phyloP scores from a whole-genome alignment of 2,329 filamentous ascomycete species.

The Metarhizium humberi region DNA sequence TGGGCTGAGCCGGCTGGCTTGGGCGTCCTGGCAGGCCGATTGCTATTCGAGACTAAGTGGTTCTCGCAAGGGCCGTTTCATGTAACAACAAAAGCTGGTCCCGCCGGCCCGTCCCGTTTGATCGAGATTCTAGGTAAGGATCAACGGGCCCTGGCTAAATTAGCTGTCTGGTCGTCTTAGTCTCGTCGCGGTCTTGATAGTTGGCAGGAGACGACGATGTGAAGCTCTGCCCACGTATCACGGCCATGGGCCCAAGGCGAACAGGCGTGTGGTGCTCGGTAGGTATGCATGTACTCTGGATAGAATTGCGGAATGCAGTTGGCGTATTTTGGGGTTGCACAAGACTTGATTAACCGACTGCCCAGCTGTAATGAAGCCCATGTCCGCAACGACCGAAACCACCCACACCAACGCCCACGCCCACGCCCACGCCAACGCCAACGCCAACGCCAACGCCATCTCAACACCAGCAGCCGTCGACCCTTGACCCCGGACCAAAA shows the following conservation, averaged over 20 bases:
- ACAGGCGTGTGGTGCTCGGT: not conserved
- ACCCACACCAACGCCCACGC: not conserved
- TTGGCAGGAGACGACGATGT: not conserved
- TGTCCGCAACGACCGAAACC: too few relatives aligned
- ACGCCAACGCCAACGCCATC: not conserved
- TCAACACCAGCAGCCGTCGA: not conserved
- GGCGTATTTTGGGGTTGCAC: not conserved
- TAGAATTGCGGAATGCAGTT: not conserved
- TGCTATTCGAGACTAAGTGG: not conserved
- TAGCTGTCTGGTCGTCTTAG: not conserved
- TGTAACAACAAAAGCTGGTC: not conserved
- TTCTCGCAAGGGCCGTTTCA: slow-evolving; percentile 4
- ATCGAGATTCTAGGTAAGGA: slow-evolving; percentile 3
- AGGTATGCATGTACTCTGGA: not conserved
- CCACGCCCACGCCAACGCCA: not conserved
- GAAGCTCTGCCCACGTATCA: not conserved
- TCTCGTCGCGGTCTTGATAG: not conserved
- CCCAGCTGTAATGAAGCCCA: not conserved
- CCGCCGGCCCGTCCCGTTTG: slow-evolving; percentile 6
- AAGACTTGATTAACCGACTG: not conserved
- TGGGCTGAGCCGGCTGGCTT: not conserved
- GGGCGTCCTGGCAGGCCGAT: not conserved
- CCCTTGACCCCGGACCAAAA: not conserved
- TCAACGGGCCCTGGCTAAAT: not conserved
- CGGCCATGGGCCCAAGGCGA: not conserved